Evolutionary conservation across 2,329 filamentous ascomycete species (phyloP).

Genomic region (Stenocarpella maydis): DNA sequence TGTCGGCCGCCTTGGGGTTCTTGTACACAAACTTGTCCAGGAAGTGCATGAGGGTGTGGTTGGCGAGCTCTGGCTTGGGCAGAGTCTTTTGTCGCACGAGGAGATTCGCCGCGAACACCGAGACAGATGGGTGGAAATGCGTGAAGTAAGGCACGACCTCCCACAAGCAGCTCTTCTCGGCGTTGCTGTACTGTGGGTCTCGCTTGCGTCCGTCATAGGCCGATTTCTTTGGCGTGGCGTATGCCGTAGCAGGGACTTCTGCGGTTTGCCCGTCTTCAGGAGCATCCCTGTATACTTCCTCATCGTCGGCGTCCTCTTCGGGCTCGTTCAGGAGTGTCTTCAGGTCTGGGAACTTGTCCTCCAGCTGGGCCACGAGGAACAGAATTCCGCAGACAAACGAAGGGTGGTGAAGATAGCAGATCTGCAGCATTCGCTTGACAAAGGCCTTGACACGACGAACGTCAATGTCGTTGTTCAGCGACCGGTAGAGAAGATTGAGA

Average conservation of each 20-base stretch:
- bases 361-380: conserved; percentile 85
- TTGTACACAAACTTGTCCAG: conserved; percentile 98
- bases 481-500: conserved; percentile 87
- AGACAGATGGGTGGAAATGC: conserved; percentile 94
- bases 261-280: conserved; percentile 69
- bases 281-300: conserved; percentile 61
- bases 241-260: conserved; percentile 39
- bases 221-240: conserved; percentile 37
- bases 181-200: conserved; percentile 90
- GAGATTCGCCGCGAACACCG: conserved; percentile 79
- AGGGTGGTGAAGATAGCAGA: conserved; percentile 87
- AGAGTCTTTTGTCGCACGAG: conserved; percentile 75
- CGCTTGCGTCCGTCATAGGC: conserved; percentile 89
- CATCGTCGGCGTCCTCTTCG: conserved; percentile 78
- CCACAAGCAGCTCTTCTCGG: conserved; percentile 94
- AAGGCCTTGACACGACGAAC: conserved; percentile 94
- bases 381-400: conserved; percentile 93
- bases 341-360: conserved; percentile 80
- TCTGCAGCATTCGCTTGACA: conserved; percentile 89
- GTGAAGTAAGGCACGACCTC: conserved; percentile 79
- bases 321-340: conserved; percentile 81
- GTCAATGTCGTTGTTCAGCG: conserved; percentile 90
- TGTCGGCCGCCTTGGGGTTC: conserved; percentile 78
- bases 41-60: conserved; percentile 93
- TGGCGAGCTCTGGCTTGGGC: conserved; percentile 87